Evolutionary conservation across 2,329 filamentous ascomycete genomes (phyloP).

Genomic region (Alternaria brassicicola): DNA sequence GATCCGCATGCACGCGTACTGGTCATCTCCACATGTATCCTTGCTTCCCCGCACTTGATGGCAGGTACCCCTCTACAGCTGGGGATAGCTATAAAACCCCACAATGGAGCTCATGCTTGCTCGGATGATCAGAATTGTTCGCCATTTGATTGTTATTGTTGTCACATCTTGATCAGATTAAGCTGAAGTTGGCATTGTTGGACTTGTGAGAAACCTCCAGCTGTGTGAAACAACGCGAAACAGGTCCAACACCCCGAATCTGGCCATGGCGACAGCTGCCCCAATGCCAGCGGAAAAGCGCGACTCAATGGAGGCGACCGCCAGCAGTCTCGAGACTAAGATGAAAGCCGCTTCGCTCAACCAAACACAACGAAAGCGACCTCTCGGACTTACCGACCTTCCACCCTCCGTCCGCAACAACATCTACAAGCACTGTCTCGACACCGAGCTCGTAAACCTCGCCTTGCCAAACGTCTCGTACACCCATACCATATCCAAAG

Average conservation of each 20-base stretch:
- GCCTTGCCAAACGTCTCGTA: constrained; percentile 41
- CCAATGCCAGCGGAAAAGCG: constrained; percentile 22
- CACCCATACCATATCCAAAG: constrained; percentile 28
- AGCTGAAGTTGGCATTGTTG: background rate
- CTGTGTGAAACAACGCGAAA: background rate
- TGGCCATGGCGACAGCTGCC: background rate
- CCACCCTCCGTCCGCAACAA: constrained; percentile 40
- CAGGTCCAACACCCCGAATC: background rate
- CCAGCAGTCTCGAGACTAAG: constrained; percentile 20
- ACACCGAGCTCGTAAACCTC: constrained; percentile 44
- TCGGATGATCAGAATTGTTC: background rate
- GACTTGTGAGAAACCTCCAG: background rate
- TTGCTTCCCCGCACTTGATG: constrained; percentile 39
- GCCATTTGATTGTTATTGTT: background rate
- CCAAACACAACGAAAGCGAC: constrained; percentile 27
- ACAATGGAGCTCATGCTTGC: constrained; percentile 7
- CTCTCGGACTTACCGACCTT: constrained; percentile 29
- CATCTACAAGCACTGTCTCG: constrained; percentile 43
- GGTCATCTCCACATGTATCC: constrained; percentile 28
- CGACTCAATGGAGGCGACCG: constrained; percentile 43
- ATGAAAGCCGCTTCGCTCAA: constrained; percentile 21
- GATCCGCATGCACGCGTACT: constrained; percentile 32
- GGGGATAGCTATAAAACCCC: constrained; percentile 37
- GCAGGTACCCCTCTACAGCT: constrained; percentile 13
- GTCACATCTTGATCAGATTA: background rate